Percentiles rank a stretch among this genome's conserved stretches.
phyloP scores from a whole-genome alignment of 257 asterid species.

The Thymus mandschuricus region DNA sequence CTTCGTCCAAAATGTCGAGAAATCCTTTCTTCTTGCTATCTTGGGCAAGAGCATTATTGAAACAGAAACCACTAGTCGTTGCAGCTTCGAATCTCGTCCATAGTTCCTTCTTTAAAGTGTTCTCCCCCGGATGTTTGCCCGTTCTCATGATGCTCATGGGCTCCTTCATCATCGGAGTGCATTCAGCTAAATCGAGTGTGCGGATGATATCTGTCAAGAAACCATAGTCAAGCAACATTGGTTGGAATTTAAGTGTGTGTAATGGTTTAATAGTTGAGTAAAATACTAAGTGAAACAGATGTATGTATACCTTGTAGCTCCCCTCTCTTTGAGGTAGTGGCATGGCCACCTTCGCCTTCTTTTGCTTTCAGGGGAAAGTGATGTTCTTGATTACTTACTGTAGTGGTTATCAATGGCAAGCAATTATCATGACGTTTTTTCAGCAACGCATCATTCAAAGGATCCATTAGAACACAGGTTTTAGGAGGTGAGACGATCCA shows the following conservation, averaged over 20 bases:
- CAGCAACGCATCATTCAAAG: conserved; percentile 48
- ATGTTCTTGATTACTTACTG: conserved; percentile 19
- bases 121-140: conserved; percentile 89
- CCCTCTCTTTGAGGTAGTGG: conserved; percentile 20
- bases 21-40: conserved; percentile 54
- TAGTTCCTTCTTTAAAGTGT: conserved; percentile 91
- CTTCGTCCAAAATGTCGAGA: conserved; percentile 84
- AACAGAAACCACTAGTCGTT: conserved; percentile 46
- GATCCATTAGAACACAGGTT: conserved; percentile 82
- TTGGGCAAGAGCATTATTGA: conserved; percentile 34
- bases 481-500: conserved; percentile 90
- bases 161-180: conserved; percentile 71
- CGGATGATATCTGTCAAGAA: conserved; percentile 40
- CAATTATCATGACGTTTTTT: conserved; percentile 26
- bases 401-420: conserved; percentile 32
- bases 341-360: conserved; percentile 29
- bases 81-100: conserved; percentile 94
- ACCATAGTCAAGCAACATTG: conserved; percentile 6
- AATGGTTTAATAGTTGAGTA: not conserved
- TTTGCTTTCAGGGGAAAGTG: conserved; percentile 21
- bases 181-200: conserved; percentile 44
- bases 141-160: conserved; percentile 44
- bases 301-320: conserved; percentile 42
- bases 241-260: conserved; percentile 1
- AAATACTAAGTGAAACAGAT: conserved; percentile 7